Conservation (phyloP, 1,139 yeast genomes). For the Saccharomyces hybrid region DNA sequence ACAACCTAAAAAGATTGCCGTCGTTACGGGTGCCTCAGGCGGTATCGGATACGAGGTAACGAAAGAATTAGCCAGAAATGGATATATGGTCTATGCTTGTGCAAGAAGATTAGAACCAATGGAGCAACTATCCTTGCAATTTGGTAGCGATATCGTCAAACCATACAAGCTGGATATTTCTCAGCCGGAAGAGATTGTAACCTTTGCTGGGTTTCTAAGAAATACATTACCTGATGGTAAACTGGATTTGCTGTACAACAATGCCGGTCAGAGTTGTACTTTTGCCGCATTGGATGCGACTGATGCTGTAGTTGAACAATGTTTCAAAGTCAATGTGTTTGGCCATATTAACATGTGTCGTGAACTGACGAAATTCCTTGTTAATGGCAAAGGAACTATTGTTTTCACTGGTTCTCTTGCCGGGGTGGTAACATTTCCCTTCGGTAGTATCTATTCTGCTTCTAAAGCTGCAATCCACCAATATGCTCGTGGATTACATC, state of each 20-base stretch:
- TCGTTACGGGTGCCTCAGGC: slow-evolving; percentile 75
- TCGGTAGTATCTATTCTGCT: slow-evolving; percentile 60
- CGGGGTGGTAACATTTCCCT: slow-evolving; percentile 63
- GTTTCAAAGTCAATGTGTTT: slow-evolving; percentile 61
- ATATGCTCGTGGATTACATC: slow-evolving; percentile 53
- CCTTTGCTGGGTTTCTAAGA: slow-evolving; percentile 38
- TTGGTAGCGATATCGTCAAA: slow-evolving; percentile 21
- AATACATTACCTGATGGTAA: slow-evolving; percentile 38
- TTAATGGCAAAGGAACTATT: slow-evolving; percentile 61
- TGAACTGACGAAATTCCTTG: slow-evolving; percentile 49
- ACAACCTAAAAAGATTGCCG: slow-evolving; percentile 35
- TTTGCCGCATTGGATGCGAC: slow-evolving; percentile 63
- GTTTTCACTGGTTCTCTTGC: slow-evolving; percentile 71
- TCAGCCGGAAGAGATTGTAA: slow-evolving; percentile 41
- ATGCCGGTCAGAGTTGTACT: slow-evolving; percentile 64
- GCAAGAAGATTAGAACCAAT: slow-evolving; percentile 64
- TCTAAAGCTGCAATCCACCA: slow-evolving; percentile 72
- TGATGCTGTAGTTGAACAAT: slow-evolving; percentile 46
- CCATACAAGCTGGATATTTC: slow-evolving; percentile 48
- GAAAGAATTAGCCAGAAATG: slow-evolving; percentile 53
- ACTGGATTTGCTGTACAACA: slow-evolving; percentile 57
- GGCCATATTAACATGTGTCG: slow-evolving; percentile 61
- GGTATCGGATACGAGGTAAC: slow-evolving; percentile 72
- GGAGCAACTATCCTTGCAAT: slow-evolving; percentile 38
- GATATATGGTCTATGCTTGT: slow-evolving; percentile 62